Evolutionary conservation across 768 basidiomycete species (phyloP), one percentile per base, ranked within the genome.

Genomic region (Termitomyces sp.): DNA sequence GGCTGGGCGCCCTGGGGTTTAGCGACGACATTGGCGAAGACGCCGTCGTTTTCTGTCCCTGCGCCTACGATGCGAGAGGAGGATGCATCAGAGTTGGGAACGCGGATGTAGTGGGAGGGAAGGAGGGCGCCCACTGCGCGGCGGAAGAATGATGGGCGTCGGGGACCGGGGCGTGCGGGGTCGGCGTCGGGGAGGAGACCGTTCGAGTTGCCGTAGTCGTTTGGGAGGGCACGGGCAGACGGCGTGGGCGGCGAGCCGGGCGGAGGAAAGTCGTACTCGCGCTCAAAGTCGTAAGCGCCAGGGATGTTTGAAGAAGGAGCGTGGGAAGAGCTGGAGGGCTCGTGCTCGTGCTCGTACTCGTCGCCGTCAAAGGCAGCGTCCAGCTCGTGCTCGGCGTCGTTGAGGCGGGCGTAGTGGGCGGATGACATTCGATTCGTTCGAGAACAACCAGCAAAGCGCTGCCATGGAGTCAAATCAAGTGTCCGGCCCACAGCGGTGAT

Each of bases 1-100:
- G 82, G 59, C 31, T 81, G 77, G 1, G 78, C 71, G 15, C 72
- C 71, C 56, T 77, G 75, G 1, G 97, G 96, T 72, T 97, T 97
- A 1, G 96, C 96, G 66, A 85, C 87, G 42, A 99, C 86, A 69
- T 98, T 99, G 37, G 91, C 87, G 70, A 98, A 99, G 9, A 98
- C 96, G 3, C 97, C 97, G 67, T 97, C 95, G 68, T 96, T 94
- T 36, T 93, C 85, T 17, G 77, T 79, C 0, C 91, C 92, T 7
- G 87, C 87, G 37, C 92, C 92, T n/a, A 76, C 91, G 36, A 75
- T 71, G 17, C 69, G 69, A 61, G 72, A 66, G 6, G 76, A 66
- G 51, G 69, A 62, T 5, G 72, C 71, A 0, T 75, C 75, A 9
- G 75, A 70, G 15, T 80, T 79, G 1, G 85, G 81, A 40, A 85